A percentile compares a stretch with the other conserved stretches of the same genome.
phyloP scores from a whole-genome alignment of 192 early-diverging fungal species.

The Haplosporangium gracile region DNA sequence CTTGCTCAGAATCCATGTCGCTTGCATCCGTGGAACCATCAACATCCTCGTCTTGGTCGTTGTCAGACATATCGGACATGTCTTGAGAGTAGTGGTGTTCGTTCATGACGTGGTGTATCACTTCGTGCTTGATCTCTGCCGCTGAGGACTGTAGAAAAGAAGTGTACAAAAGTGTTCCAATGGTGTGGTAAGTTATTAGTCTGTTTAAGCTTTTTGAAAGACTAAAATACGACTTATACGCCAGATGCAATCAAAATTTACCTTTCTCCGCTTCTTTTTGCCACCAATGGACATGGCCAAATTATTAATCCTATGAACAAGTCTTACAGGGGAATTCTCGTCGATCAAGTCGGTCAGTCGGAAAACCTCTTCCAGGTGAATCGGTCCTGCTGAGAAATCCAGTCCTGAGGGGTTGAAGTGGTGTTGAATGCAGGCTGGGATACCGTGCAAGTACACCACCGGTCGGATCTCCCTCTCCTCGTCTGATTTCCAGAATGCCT shows the following conservation, averaged over 20 bases:
- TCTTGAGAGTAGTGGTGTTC: conserved; percentile 31
- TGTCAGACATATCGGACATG: conserved; percentile 29
- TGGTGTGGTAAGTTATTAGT: background rate
- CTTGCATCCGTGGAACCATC: conserved; percentile 19
- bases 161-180: background rate
- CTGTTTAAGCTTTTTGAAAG: background rate
- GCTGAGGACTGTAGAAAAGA: conserved; percentile 22
- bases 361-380: conserved; percentile 51
- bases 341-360: conserved; percentile 48
- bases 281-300: conserved; percentile 34
- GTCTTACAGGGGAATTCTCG: conserved; percentile 38
- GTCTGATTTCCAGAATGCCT: conserved; percentile 48
- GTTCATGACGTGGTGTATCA: conserved; percentile 7
- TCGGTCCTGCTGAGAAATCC: conserved; percentile 48
- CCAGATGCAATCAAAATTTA: background rate
- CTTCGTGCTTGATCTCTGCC: conserved; percentile 30
- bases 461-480: conserved; percentile 44
- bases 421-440: conserved; percentile 55
- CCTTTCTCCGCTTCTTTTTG: conserved; percentile 54
- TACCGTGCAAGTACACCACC: conserved; percentile 41
- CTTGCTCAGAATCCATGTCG: conserved; percentile 23
- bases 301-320: conserved; percentile 42
- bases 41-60: conserved; percentile 19
- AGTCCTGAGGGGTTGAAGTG: conserved; percentile 53
- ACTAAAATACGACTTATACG: background rate